A percentile compares a stretch with the other conserved stretches of the same genome.
Evolutionary conservation across 306 rosid genomes (phyloP).

Genomic region (Vicia faba): DNA sequence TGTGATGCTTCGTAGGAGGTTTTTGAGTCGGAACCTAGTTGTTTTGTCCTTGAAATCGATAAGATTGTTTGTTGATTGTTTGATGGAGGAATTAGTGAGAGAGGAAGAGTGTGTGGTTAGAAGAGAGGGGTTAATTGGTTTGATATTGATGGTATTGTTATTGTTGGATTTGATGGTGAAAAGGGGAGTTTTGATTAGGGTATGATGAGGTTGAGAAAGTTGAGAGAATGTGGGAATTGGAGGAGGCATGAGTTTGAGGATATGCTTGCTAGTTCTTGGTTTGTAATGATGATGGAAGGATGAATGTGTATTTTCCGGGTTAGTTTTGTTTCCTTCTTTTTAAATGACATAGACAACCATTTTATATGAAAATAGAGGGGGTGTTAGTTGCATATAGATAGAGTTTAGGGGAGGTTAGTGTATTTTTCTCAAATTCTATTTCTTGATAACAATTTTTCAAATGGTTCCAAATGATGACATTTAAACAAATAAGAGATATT

Average conservation of each 20-base stretch:
- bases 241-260: constrained; percentile 34
- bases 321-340: too few relatives aligned
- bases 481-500: too few relatives aligned
- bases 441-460: too few relatives aligned
- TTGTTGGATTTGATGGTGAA: constrained; percentile 34
- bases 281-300: neutral
- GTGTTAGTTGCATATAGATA: too few relatives aligned
- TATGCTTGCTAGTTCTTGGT: neutral
- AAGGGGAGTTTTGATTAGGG: constrained; percentile 18
- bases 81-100: constrained; percentile 18
- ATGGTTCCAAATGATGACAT: too few relatives aligned
- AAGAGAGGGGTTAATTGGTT: constrained; percentile 27
- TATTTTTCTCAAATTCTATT: too few relatives aligned
- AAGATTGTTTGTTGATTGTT: constrained; percentile 12
- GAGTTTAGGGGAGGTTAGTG: too few relatives aligned
- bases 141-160: neutral
- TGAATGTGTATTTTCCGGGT: too few relatives aligned
- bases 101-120: constrained; percentile 13
- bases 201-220: constrained; percentile 34
- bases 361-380: too few relatives aligned
- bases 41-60: constrained; percentile 33
- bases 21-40: constrained; percentile 36
- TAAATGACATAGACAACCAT: too few relatives aligned
- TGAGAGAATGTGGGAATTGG: constrained; percentile 29
- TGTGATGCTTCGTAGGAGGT: constrained; percentile 40